These are phyloP conservation scores for Piper longum DNA, from an alignment of 164 flowering plant species.

Conservation along the genomic window DNA sequence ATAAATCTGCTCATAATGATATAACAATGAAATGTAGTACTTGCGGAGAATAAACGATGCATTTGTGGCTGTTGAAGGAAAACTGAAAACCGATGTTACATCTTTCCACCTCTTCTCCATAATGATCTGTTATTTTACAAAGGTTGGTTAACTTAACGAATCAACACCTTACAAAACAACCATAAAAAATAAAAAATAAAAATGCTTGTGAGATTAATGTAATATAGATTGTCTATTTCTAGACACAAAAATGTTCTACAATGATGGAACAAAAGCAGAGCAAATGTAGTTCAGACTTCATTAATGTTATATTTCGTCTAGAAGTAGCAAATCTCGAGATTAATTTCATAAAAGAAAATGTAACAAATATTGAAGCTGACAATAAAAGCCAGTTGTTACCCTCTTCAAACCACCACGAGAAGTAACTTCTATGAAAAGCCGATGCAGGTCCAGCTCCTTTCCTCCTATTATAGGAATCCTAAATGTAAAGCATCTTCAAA, in stretches of 20 bases:
- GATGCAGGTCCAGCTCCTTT: constrained; percentile 72
- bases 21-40: constrained; percentile 64
- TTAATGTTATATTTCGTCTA: too few species aligned
- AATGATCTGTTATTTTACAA: constrained; percentile 32
- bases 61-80: constrained; percentile 92
- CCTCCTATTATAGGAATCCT: constrained; percentile 95
- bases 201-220: too few species aligned
- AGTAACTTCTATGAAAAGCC: constrained; percentile 85
- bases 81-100: constrained; percentile 74
- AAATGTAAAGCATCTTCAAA: constrained; percentile 3
- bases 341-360: too few species aligned
- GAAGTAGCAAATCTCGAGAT: too few species aligned
- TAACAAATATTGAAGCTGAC: background rate
- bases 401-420: constrained; percentile 83
- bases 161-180: background rate
- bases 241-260: too few species aligned
- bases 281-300: too few species aligned
- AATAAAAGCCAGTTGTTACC: constrained; percentile 21
- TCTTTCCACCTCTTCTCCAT: constrained; percentile 84
- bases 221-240: too few species aligned
- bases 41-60: constrained; percentile 94
- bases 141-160: background rate
- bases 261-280: too few species aligned
- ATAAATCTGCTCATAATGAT: constrained; percentile 79
- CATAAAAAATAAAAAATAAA: too few species aligned